These are phyloP conservation scores for Piper longum DNA, from an alignment of 164 flowering plant genomes.

Conservation along the genomic window DNA sequence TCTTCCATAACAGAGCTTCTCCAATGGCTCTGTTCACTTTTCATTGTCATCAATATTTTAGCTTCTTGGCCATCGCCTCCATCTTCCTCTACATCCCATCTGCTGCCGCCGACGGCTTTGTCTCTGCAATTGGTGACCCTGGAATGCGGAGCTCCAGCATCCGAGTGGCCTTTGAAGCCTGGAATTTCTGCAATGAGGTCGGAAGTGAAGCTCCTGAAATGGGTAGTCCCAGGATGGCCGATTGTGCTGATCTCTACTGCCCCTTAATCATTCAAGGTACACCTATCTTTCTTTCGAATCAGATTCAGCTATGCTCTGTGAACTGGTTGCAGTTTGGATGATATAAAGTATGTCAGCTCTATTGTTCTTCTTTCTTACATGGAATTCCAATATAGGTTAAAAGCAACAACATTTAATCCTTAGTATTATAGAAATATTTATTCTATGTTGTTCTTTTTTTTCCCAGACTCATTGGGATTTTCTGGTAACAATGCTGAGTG, in stretches of 20 bases:
- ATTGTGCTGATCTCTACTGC: slow-evolving; percentile 33
- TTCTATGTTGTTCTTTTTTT: slow-evolving; percentile 1
- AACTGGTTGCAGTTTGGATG: too few species aligned
- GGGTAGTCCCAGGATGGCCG: slow-evolving; percentile 48
- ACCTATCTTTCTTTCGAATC: slow-evolving; percentile 6
- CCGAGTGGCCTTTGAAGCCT: slow-evolving; percentile 41
- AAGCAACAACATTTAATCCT: too few species aligned
- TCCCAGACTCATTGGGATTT: slow-evolving; percentile 14
- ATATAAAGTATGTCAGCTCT: too few species aligned
- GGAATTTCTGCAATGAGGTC: slow-evolving; percentile 60
- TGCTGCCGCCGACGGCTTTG: slow-evolving; percentile 3
- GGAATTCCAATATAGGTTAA: too few species aligned
- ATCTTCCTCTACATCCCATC: neutral
- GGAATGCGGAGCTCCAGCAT: slow-evolving; percentile 32
- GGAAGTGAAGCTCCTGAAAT: slow-evolving; percentile 31
- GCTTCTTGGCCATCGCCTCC: neutral
- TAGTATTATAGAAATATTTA: neutral
- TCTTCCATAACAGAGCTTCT: too few species aligned
- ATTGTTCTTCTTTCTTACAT: too few species aligned
- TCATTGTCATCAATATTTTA: too few species aligned
- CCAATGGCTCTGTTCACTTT: too few species aligned
- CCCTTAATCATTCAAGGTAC: slow-evolving; percentile 4
- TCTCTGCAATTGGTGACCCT: slow-evolving; percentile 43
- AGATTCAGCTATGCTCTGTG: neutral
- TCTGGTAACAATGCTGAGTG: slow-evolving; percentile 9